Evolutionary conservation across 805 yeast genomes (phyloP), one percentile per base, ranked within the genome.

Genomic region (Candida orba): DNA sequence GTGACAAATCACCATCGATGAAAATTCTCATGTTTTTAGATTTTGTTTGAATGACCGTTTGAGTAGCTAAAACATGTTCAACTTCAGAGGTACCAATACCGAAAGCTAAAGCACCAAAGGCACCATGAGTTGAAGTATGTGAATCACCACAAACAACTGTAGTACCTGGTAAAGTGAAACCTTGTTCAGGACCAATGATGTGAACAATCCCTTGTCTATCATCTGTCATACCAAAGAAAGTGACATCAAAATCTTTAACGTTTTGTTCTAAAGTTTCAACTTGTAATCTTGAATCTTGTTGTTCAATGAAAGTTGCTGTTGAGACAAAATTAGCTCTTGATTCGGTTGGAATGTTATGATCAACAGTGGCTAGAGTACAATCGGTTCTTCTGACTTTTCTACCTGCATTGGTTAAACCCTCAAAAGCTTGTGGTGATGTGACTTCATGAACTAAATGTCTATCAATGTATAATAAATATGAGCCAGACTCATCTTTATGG

Each of bases 11-110:
- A 51, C 99, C 99, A 47, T 81, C 79, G 23, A 93, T 85, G 49
- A 73, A 65, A 54, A 93, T 82, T 62, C 93, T 77, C 99, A 93
- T 93, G 72, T 93, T 93, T 66, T 91, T 91, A 33, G 96, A 88
- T 70, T 87, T 91, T 52, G 91, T 77, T 72, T 93, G 99, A 60
- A 93, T 86, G 47, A 88, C 69, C 27, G 98, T 90, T 71, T 93
- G 99, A 4, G 99, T 93, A 41, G 99, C 99, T 60, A 93, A 72
- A 47, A 93, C 99, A 64, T 93, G 99, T 72, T 93, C 99, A 43
- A 93, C 99, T 70, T 93, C 99, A 13, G 97, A 90, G 45, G 99
- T 93, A 64, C 99, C 99, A 60, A 93, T 93, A 69, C 99, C 99
- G 58, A 93, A 93, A 12, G 99, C 99, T 45, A 93, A 75, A 9